phyloP scores from a whole-genome alignment of 192 early-diverging fungal genomes.

The Jimgerdemannia flammicorona region DNA sequence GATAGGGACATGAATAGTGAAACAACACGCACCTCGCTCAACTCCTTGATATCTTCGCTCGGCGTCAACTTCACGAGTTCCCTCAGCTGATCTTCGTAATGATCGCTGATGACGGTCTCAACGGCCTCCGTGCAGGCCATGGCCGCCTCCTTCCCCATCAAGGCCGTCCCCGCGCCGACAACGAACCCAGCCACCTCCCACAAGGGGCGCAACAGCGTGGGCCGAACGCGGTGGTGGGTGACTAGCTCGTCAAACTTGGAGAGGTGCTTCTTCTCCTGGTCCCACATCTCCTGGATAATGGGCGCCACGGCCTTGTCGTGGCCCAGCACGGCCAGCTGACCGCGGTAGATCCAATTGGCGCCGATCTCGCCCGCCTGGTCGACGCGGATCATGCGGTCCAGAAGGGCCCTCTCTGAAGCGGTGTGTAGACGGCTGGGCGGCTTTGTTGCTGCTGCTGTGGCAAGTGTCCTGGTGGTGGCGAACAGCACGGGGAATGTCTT shows the following conservation, averaged over 20 bases:
- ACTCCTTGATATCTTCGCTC: constrained; percentile 52
- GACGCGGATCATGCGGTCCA: constrained; percentile 84
- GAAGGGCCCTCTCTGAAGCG: constrained; percentile 48
- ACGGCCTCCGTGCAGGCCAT: constrained; percentile 99
- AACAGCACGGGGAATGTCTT: not conserved
- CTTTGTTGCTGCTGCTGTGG: not conserved
- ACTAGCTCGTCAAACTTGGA: constrained; percentile 74
- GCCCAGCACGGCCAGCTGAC: constrained; percentile 82
- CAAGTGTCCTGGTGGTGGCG: not conserved
- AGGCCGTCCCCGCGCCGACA: constrained; percentile 80
- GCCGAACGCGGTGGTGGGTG: constrained; percentile 74
- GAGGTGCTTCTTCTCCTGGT: constrained; percentile 89
- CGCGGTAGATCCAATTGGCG: constrained; percentile 94
- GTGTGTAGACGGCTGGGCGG: constrained; percentile 24
- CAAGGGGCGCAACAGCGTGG: constrained; percentile 78
- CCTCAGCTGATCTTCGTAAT: constrained; percentile 94
- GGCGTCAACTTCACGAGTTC: constrained; percentile 73
- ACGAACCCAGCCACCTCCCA: constrained; percentile 86
- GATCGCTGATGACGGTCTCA: constrained; percentile 92
- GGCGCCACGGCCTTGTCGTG: constrained; percentile 62
- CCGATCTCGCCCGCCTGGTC: constrained; percentile 97
- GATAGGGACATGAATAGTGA: not conserved
- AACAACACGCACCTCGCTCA: constrained; percentile 44
- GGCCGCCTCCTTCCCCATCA: constrained; percentile 90
- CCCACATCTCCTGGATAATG: constrained; percentile 90